Percentiles rank a stretch among this genome's conserved stretches.
Conservation (phyloP, 768 basidiomycete species). For the Hericium rajendrae region DNA sequence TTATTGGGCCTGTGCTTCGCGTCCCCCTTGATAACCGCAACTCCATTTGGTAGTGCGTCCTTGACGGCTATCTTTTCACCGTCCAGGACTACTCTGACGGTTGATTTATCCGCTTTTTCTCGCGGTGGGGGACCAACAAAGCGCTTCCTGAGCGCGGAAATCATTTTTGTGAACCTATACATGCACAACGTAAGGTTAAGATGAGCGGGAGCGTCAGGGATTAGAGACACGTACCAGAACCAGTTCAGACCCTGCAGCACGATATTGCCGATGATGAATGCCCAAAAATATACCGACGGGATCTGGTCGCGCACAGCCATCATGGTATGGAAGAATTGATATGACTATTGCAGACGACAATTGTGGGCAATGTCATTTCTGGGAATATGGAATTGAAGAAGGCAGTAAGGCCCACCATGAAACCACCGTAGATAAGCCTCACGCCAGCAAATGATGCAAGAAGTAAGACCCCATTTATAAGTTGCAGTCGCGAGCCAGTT, state of each 20-base stretch:
- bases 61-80: too few relatives aligned
- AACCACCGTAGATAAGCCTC: conserved; percentile 63
- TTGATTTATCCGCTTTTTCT: too few relatives aligned
- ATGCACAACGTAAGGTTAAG: neutral
- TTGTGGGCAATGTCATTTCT: neutral
- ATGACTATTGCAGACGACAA: conserved; percentile 34
- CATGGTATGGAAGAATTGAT: conserved; percentile 55
- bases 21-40: too few relatives aligned
- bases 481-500: conserved; percentile 58
- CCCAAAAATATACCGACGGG: conserved; percentile 33
- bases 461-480: conserved; percentile 63
- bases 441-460: conserved; percentile 59
- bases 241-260: conserved; percentile 67
- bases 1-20: too few relatives aligned
- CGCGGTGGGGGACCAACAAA: conserved; percentile 24
- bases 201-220: neutral
- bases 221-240: conserved; percentile 47
- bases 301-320: conserved; percentile 44
- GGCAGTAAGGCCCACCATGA: conserved; percentile 18
- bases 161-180: conserved; percentile 70
- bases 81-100: too few relatives aligned
- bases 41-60: too few relatives aligned
- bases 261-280: conserved; percentile 51
- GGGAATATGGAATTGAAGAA: neutral
- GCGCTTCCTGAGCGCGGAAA: conserved; percentile 51